Percentiles rank a stretch among this genome's conserved stretches.
Conservation (phyloP, 768 basidiomycete species). For the Clavulina sp. region DNA sequence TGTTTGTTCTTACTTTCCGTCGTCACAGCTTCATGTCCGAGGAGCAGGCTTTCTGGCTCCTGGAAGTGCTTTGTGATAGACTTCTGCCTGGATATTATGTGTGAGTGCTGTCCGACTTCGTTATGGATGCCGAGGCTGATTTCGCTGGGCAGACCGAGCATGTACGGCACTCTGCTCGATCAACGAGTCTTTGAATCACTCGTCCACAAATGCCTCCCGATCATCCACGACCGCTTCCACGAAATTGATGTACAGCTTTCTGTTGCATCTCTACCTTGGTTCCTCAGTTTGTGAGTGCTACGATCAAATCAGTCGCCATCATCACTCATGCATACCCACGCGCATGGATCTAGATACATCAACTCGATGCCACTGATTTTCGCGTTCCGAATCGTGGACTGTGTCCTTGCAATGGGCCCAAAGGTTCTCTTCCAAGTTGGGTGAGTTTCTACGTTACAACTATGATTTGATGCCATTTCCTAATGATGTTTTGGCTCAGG, state of each 20-base stretch:
- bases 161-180: slow-evolving; percentile 98
- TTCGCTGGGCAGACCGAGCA: slow-evolving; percentile 53
- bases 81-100: slow-evolving; percentile 95
- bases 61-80: slow-evolving; percentile 87
- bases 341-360: slow-evolving; percentile 41
- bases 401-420: slow-evolving; percentile 97
- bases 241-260: slow-evolving; percentile 89
- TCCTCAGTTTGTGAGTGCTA: slow-evolving; percentile 72
- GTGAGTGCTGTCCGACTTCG: slow-evolving; percentile 26
- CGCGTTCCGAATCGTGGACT: slow-evolving; percentile 93
- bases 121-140: slow-evolving; percentile 4
- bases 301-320: slow-evolving; percentile 14
- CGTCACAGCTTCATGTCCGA: slow-evolving; percentile 87
- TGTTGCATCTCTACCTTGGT: slow-evolving; percentile 95
- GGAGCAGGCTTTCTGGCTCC: slow-evolving; percentile 94
- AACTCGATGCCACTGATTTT: slow-evolving; percentile 96
- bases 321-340: neutral
- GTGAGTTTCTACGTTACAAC: slow-evolving; percentile 28
- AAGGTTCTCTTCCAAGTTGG: slow-evolving; percentile 98
- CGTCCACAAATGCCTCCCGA: slow-evolving; percentile 73
- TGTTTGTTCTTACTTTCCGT: neutral
- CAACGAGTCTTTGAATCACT: slow-evolving; percentile 95
- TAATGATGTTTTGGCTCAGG: neutral
- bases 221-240: slow-evolving; percentile 86
- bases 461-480: too few relatives aligned